Percentiles rank a stretch among this genome's conserved stretches.
Evolutionary conservation across 75 land plant genomes (phyloP).

Genomic region (Pinus albicaulis): DNA sequence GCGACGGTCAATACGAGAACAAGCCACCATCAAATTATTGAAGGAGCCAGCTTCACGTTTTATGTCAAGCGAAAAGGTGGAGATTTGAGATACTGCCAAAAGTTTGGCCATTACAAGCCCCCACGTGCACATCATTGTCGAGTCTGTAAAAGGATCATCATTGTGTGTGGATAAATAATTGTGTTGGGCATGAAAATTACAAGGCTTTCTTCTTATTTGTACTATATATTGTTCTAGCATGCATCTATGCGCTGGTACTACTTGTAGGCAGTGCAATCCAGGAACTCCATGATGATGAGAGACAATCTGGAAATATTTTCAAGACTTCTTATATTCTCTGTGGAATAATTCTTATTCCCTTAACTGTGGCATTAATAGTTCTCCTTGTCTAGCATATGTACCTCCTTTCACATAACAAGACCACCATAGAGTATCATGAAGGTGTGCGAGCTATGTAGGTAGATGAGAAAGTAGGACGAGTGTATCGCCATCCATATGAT

Average conservation of each 20-base stretch:
- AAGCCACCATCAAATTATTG: no score
- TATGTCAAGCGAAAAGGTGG: no score
- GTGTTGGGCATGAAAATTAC: conserved; percentile 97
- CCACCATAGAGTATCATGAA: conserved; percentile 90
- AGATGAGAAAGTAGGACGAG: conserved; percentile 76
- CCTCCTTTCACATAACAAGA: conserved; percentile 71
- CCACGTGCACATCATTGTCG: conserved; percentile 99
- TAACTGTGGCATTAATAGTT: conserved; percentile 36
- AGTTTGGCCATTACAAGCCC: conserved; percentile 90
- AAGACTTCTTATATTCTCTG: conserved; percentile 33
- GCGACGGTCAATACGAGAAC: no score
- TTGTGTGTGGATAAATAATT: conserved; percentile 97
- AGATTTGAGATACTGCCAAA: conserved; percentile 92
- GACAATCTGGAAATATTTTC: conserved; percentile 31
- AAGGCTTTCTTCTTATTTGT: conserved; percentile 94
- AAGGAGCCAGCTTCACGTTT: no score
- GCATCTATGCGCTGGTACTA: conserved; percentile 80
- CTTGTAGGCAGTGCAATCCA: conserved; percentile 55
- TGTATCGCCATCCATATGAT: conserved; percentile 77
- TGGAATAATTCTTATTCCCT: conserved; percentile 31
- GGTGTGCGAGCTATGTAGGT: conserved; percentile 67
- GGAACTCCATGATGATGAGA: conserved; percentile 35
- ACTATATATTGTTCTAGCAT: conserved; percentile 71
- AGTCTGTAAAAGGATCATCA: conserved; percentile 98
- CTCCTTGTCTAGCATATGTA: conserved; percentile 73